Evolutionary conservation across 805 yeast species (phyloP), one percentile per base, ranked within the genome.

Genomic region (Candida boleticola): DNA sequence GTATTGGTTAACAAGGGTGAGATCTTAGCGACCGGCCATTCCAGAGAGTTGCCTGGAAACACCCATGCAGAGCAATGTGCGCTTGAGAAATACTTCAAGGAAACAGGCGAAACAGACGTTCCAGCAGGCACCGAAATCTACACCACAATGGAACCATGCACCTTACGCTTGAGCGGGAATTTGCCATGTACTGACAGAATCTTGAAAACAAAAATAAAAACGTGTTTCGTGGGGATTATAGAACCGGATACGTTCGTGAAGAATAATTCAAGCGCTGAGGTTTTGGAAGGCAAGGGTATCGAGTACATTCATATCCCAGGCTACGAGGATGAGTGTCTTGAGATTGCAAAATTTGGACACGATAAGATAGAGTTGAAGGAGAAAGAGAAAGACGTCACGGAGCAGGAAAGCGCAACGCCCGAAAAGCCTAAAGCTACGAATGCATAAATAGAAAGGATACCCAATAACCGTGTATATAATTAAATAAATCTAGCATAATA

Each of bases 21-120:
- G 40, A 68, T 92, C 0, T 58, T 93, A n/a, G 73, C 85, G 5
- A 80, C 87, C 0, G 99, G 99, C 0, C 89, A 79, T 55, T 88
- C 98, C 0, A 73, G 98, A 41, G 99, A 93, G 61, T 66, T 90
- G 2, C 86, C 84, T 16, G 99, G 98, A 0, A 93, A 92, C 61
- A 92, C 99, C 0, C 99, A 92, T 60, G 99, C 99, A 3, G 99
- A 93, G 55, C 97, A 93, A 59, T 85, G 95, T 68, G 97, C 97
- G 0, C 58, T 93, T 43, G 85, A 82, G 25, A 93, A 93, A 61
- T 84, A 82, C 51, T 79, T 71, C 43, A 19, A 4, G 4, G 51
- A 56, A 5, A 58, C 63, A 1, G 68, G 68, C 9, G 41, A 45
- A 52, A 36, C 49, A 3, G 65, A 64, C 2, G 69, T 89, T 2